A percentile compares a stretch with the other conserved stretches of the same genome.
These are phyloP conservation scores for Cairneyella variabilis DNA, from an alignment of 495 filamentous ascomycete genomes.

Conservation along the genomic window DNA sequence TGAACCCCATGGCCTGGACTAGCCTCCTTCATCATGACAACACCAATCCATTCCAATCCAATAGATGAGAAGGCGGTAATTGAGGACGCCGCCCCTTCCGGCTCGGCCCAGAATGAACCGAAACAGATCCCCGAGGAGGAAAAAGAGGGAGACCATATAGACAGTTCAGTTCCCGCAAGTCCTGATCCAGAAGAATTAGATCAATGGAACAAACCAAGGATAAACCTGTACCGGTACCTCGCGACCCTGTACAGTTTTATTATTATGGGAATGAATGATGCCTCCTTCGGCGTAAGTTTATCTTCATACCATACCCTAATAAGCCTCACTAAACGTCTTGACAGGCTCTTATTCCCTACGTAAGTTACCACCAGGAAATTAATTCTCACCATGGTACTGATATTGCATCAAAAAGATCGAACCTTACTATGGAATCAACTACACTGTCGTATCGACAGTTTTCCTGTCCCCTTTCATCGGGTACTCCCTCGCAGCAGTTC, in stretches of 20 bases:
- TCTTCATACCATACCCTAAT: not conserved
- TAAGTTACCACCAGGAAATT: slow-evolving; percentile 17
- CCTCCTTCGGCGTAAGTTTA: slow-evolving; percentile 66
- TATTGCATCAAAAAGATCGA: slow-evolving; percentile 42
- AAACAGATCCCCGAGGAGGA: not conserved
- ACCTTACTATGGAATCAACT: slow-evolving; percentile 65
- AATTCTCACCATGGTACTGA: not conserved
- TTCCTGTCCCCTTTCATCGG: slow-evolving; percentile 80
- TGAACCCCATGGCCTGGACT: too few relatives aligned
- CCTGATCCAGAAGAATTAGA: slow-evolving; percentile 18
- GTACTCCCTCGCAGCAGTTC: slow-evolving; percentile 74
- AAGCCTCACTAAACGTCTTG: not conserved
- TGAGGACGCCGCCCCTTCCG: not conserved
- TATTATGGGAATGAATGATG: slow-evolving; percentile 80
- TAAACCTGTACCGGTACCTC: slow-evolving; percentile 61
- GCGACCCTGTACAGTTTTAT: slow-evolving; percentile 71
- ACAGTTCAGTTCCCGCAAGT: too few relatives aligned
- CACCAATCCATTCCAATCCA: not conserved
- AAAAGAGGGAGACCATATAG: too few relatives aligned
- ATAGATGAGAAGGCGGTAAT: not conserved
- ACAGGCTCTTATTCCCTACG: slow-evolving; percentile 63
- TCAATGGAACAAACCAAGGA: slow-evolving; percentile 66
- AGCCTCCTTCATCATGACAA: too few relatives aligned
- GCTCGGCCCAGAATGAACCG: not conserved
- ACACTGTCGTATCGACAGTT: slow-evolving; percentile 73